Evolutionary conservation across 2,329 filamentous ascomycete species (phyloP).

Genomic region (Colletotrichum liaoningense): DNA sequence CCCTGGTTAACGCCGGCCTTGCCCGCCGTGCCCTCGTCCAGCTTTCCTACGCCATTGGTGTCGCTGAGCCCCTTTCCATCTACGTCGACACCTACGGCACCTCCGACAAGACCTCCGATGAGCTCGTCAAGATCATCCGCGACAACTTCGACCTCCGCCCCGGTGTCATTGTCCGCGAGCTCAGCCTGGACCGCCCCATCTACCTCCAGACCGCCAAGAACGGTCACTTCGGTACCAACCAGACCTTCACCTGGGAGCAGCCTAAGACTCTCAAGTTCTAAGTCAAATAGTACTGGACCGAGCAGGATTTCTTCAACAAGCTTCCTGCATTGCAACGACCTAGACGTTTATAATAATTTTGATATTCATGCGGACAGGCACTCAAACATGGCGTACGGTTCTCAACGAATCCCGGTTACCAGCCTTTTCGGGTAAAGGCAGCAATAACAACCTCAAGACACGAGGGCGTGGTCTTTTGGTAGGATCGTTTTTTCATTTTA

Average conservation of each 20-base stretch:
- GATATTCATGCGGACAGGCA: constrained; percentile 36
- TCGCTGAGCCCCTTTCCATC: constrained; percentile 96
- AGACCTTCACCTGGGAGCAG: constrained; percentile 98
- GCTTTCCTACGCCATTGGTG: constrained; percentile 99
- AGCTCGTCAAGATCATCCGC: constrained; percentile 94
- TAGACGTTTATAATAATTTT: constrained; percentile 38
- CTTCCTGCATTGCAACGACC: constrained; percentile 38
- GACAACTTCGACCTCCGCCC: constrained; percentile 98
- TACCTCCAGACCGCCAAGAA: constrained; percentile 99
- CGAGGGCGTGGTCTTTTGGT: constrained; percentile 22
- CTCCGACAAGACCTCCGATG: constrained; percentile 86
- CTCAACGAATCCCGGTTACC: constrained; percentile 38
- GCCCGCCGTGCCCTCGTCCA: constrained; percentile 95
- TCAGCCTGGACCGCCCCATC: constrained; percentile 94
- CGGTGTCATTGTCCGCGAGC: constrained; percentile 98
- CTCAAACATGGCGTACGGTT: constrained; percentile 37
- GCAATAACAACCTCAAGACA: constrained; percentile 21
- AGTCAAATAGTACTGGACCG: constrained; percentile 44
- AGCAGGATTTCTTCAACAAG: constrained; percentile 38
- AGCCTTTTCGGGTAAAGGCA: constrained; percentile 37
- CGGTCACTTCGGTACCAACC: constrained; percentile 98
- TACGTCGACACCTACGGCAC: constrained; percentile 99
- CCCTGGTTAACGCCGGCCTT: constrained; percentile 87
- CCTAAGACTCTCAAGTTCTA: constrained; percentile 95
- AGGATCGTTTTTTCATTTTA: constrained; percentile 27